Conservation (phyloP, 2,329 filamentous ascomycete species). For the Xylaria sp. region DNA sequence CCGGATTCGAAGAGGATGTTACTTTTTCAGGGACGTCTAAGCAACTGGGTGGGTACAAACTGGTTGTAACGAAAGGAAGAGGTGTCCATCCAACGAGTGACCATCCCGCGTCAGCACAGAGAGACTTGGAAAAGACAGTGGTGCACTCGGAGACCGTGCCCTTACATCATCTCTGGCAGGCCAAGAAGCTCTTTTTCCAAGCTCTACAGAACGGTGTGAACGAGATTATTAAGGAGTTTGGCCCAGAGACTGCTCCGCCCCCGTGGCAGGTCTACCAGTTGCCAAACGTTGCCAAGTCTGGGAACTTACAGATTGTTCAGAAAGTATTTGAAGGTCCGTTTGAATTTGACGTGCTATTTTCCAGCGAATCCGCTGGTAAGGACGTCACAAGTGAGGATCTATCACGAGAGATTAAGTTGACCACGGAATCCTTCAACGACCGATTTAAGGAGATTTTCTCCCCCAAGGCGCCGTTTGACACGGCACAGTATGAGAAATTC, state of each 20-base stretch:
- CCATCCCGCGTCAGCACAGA: slow-evolving; percentile 73
- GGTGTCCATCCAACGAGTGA: slow-evolving; percentile 69
- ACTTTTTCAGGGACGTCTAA: slow-evolving; percentile 75
- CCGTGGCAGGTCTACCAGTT: slow-evolving; percentile 88
- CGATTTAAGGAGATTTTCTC: slow-evolving; percentile 79
- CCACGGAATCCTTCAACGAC: slow-evolving; percentile 75
- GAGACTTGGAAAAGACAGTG: slow-evolving; percentile 79
- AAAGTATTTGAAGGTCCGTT: slow-evolving; percentile 92
- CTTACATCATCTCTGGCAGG: slow-evolving; percentile 81
- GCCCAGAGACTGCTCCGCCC: slow-evolving; percentile 74
- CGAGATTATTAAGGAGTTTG: slow-evolving; percentile 60
- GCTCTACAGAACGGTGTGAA: slow-evolving; percentile 63
- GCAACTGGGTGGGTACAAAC: slow-evolving; percentile 80
- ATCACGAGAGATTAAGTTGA: slow-evolving; percentile 73
- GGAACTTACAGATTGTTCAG: slow-evolving; percentile 89
- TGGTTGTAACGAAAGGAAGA: slow-evolving; percentile 78
- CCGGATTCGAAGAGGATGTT: slow-evolving; percentile 69
- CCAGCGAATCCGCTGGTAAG: slow-evolving; percentile 74
- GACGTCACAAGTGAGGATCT: slow-evolving; percentile 70
- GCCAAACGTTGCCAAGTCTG: slow-evolving; percentile 71
- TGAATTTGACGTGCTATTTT: slow-evolving; percentile 92
- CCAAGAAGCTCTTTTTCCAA: slow-evolving; percentile 71
- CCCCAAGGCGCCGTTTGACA: slow-evolving; percentile 79
- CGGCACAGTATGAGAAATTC: slow-evolving; percentile 78
- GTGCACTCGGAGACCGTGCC: slow-evolving; percentile 77